A percentile compares a stretch with the other conserved stretches of the same genome.
phyloP scores from a whole-genome alignment of 78 protist species.

The Dictyostelium capitatum region DNA sequence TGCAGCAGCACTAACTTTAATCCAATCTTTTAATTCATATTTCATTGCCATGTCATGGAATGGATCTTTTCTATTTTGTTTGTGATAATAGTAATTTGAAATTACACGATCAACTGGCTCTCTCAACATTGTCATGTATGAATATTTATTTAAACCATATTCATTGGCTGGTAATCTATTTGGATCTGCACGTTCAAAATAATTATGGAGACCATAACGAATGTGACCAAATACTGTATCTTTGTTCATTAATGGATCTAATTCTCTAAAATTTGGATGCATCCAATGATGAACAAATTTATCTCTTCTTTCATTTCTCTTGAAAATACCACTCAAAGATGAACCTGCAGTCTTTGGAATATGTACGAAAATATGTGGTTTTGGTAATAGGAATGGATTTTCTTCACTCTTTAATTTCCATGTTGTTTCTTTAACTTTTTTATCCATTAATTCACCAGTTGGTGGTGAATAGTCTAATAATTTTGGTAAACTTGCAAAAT shows the following conservation, averaged over 20 bases:
- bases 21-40: conserved; percentile 28
- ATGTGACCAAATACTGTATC: conserved; percentile 54
- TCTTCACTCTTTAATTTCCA: conserved; percentile 14
- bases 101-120: conserved; percentile 77
- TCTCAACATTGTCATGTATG: conserved; percentile 71
- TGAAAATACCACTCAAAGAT: conserved; percentile 35
- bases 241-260: background rate
- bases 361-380: conserved; percentile 65
- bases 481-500: background rate
- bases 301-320: conserved; percentile 46
- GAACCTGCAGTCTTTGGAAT: conserved; percentile 68
- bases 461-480: conserved; percentile 10
- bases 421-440: background rate
- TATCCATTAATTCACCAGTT: background rate
- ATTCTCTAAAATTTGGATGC: conserved; percentile 11
- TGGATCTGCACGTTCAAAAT: conserved; percentile 5
- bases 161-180: background rate
- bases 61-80: conserved; percentile 76
- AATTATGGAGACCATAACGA: conserved; percentile 58
- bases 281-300: conserved; percentile 46
- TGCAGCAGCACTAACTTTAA: conserved; percentile 16
- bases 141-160: conserved; percentile 36
- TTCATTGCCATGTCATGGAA: conserved; percentile 51
- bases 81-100: conserved; percentile 70
- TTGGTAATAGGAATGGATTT: conserved; percentile 50